Base-by-base conservation (phyloP, 306 rosid genomes). In the Calophaca sinica region DNA sequence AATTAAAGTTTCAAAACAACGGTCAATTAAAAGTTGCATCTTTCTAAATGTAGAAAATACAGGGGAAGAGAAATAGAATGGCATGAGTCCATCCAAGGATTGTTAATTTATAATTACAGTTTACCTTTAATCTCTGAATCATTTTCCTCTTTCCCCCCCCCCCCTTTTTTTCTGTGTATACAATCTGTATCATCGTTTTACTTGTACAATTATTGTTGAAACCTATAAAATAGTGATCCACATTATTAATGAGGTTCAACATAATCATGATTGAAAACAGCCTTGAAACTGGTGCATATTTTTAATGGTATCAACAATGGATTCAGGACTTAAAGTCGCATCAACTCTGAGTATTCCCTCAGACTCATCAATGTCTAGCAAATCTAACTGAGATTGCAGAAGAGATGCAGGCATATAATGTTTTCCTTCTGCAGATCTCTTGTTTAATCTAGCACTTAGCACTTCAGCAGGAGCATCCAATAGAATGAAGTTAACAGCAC, bases 371-470 rank as follows among this genome's bases (percentile, higher is more conserved):
- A 89, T 84, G 75, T 83, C 50, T 32, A 92, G 97, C 89, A 84
- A 89, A 54, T 84, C 89, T 36, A 92, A 69, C 81, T 92, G 97
- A 68, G 97, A 92, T 53, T 86, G 88, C 80, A 89, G 67, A 80
- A 94, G 97, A 41, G 90, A 83, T 13, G 96, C 74, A 6, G 98
- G 83, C 98, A 94, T 94, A 46, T 88, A 94, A 84, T 94, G 98
- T 61, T 59, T 84, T 31, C 98, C 96, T 83, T 94, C 89, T 58
- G 82, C 84, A 26, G 83, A 90, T 84, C 98, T 84, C 63, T 79
- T 70, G 63, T 62, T 86, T 5, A 94, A 70, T 6, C 97, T 79
- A 50, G 79, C 39, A 4, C 84, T 86, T 6, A 91, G 77, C 60
- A 94, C 89, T 29, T 89, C 90, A 11, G 87, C 86, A 44, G 80